Evolutionary conservation across 2,329 filamentous ascomycete species (phyloP).

Genomic region (Phaeosphaeria sp.): DNA sequence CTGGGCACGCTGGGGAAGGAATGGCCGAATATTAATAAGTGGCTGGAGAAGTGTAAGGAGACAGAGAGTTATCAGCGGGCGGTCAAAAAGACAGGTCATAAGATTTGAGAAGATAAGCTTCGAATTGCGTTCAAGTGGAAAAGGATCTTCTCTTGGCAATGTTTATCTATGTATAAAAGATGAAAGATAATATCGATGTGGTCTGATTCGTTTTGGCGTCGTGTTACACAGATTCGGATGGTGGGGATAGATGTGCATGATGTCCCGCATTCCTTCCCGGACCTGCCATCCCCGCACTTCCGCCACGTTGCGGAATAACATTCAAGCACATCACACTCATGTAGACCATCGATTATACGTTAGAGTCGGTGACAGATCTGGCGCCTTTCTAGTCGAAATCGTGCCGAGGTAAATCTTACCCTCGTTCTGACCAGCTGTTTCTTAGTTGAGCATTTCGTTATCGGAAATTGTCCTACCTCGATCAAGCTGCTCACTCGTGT

Average conservation of each 20-base stretch:
- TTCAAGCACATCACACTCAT: background rate
- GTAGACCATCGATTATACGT: background rate
- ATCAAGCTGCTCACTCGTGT: too few relatives aligned
- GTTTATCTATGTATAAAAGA: too few relatives aligned
- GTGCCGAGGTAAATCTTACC: background rate
- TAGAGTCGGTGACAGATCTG: constrained; percentile 16
- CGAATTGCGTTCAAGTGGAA: background rate
- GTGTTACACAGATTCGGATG: constrained; percentile 1
- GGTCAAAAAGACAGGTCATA: constrained; percentile 50
- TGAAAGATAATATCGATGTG: background rate
- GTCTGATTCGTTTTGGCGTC: background rate
- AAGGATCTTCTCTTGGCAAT: too few relatives aligned
- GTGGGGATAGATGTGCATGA: background rate
- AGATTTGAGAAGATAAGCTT: constrained; percentile 4
- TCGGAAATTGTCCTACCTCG: background rate
- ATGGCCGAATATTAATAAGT: constrained; percentile 35
- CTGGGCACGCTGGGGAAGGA: constrained; percentile 47
- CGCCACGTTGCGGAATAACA: background rate
- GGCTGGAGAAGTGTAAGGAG: constrained; percentile 47
- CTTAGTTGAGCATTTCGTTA: background rate
- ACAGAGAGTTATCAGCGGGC: constrained; percentile 47
- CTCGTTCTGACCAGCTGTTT: background rate
- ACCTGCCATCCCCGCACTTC: constrained; percentile 5
- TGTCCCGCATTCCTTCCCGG: constrained; percentile 5
- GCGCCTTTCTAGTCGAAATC: background rate